These are phyloP conservation scores for Saccharomycopsis sp. DNA, from an alignment of 805 yeast species.

Conservation along the genomic window DNA sequence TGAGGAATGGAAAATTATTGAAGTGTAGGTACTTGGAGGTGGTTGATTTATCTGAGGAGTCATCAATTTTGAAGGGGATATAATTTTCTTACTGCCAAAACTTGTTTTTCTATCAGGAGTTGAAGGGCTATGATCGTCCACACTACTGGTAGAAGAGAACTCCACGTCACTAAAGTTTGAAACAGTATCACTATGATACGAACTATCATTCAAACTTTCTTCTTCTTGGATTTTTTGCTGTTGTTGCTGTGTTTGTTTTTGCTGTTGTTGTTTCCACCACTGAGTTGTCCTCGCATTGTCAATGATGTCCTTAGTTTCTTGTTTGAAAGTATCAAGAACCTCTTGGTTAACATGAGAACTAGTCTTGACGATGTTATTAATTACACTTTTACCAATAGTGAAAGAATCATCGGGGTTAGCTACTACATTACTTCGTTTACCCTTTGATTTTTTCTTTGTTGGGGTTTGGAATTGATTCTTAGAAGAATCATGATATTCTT, in stretches of 20 bases:
- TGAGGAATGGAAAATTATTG: too few species aligned
- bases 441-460: not conserved
- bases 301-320: not conserved
- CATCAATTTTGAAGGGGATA: too few species aligned
- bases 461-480: slow-evolving; percentile 8
- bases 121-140: too few species aligned
- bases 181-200: too few species aligned
- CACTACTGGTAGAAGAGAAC: too few species aligned
- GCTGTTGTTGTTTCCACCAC: not conserved
- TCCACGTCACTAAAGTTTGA: too few species aligned
- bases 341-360: not conserved
- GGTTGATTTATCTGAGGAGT: too few species aligned
- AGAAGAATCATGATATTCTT: slow-evolving; percentile 11
- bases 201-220: too few species aligned
- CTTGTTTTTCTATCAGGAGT: too few species aligned
- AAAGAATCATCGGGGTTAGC: not conserved
- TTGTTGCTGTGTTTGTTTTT: not conserved
- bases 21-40: too few species aligned
- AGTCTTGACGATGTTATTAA: not conserved
- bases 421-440: not conserved
- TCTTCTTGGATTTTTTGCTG: not conserved
- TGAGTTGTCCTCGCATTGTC: slow-evolving; percentile 10
- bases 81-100: too few species aligned
- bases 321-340: not conserved
- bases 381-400: not conserved